phyloP scores from a whole-genome alignment of 1,284 basidiomycete species.

The Microbotryum silenes-acaulis region DNA sequence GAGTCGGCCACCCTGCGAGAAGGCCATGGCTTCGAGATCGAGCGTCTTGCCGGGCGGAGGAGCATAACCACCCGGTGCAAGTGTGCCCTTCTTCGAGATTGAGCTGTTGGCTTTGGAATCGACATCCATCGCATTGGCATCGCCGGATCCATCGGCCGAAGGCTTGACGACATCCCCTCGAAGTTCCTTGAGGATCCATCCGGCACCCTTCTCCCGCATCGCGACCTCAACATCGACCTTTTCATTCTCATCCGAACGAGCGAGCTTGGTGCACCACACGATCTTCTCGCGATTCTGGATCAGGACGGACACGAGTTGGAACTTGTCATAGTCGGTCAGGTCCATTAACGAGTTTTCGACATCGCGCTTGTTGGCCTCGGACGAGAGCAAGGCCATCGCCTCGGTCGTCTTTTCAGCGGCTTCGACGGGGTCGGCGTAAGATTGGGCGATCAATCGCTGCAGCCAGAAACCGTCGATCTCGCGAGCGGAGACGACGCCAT shows the following conservation, averaged over 20 bases:
- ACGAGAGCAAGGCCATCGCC: slow-evolving; percentile 74
- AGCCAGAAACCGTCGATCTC: slow-evolving; percentile 97
- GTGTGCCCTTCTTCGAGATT: slow-evolving; percentile 70
- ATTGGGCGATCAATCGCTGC: slow-evolving; percentile 80
- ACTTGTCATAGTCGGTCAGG: slow-evolving; percentile 85
- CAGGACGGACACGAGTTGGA: slow-evolving; percentile 82
- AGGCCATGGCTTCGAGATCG: slow-evolving; percentile 91
- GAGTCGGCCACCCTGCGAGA: slow-evolving; percentile 88
- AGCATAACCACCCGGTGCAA: slow-evolving; percentile 77
- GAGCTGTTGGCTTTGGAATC: slow-evolving; percentile 43
- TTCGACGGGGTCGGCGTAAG: slow-evolving; percentile 89
- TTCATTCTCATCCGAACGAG: slow-evolving; percentile 81
- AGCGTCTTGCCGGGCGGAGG: slow-evolving; percentile 72
- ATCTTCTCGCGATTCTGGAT: slow-evolving; percentile 93
- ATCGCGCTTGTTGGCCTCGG: slow-evolving; percentile 83
- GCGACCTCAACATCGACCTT: slow-evolving; percentile 91
- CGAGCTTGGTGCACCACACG: slow-evolving; percentile 96
- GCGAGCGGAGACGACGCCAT: slow-evolving; percentile 65
- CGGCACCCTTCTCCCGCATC: slow-evolving; percentile 94
- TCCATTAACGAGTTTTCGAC: slow-evolving; percentile 97
- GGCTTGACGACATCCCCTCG: slow-evolving; percentile 53
- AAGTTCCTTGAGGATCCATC: slow-evolving; percentile 88
- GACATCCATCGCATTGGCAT: slow-evolving; percentile 64
- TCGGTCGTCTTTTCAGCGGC: slow-evolving; percentile 82
- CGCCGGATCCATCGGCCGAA: slow-evolving; percentile 40